These are phyloP conservation scores for Musa itinerans DNA, from an alignment of 176 grass and related monocot species.

Conservation along the genomic window DNA sequence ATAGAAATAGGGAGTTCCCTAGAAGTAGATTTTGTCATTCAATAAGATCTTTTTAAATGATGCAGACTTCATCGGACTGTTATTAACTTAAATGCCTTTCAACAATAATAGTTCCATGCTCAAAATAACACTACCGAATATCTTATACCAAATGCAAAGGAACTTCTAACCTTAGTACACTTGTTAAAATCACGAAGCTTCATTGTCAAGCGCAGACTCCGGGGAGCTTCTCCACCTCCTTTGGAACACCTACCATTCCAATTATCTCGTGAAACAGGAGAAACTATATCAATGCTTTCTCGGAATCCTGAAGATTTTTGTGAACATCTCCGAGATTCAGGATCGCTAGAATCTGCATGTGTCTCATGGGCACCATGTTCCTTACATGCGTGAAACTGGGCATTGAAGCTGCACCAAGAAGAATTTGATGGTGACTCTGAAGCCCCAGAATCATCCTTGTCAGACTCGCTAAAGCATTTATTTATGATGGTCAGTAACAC, in stretches of 20 bases:
- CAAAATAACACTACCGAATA: neutral
- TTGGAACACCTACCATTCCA: slow-evolving; percentile 42
- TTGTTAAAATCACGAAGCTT: slow-evolving; percentile 91
- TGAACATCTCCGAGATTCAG: slow-evolving; percentile 37
- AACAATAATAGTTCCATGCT: neutral
- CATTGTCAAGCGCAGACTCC: slow-evolving; percentile 68
- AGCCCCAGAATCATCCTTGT: slow-evolving; percentile 56
- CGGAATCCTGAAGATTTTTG: slow-evolving; percentile 39
- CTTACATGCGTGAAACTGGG: slow-evolving; percentile 16
- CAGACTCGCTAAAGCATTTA: slow-evolving; percentile 48
- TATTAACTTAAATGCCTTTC: neutral
- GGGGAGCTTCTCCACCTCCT: slow-evolving; percentile 48
- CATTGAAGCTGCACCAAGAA: slow-evolving; percentile 10
- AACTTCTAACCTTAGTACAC: slow-evolving; percentile 58
- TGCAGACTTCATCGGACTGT: no score
- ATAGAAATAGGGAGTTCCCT: no score
- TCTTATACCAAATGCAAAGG: neutral
- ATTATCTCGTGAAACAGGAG: slow-evolving; percentile 58
- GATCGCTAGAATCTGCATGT: slow-evolving; percentile 37
- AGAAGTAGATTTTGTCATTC: no score
- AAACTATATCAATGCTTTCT: slow-evolving; percentile 49
- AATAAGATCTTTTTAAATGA: no score
- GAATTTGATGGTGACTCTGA: slow-evolving; percentile 31
- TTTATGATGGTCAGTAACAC: slow-evolving; percentile 55
- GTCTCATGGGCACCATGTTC: slow-evolving; percentile 20